Base-by-base conservation (phyloP, 352 stramenopile genomes). In the Pythium phragmiticola region DNA sequence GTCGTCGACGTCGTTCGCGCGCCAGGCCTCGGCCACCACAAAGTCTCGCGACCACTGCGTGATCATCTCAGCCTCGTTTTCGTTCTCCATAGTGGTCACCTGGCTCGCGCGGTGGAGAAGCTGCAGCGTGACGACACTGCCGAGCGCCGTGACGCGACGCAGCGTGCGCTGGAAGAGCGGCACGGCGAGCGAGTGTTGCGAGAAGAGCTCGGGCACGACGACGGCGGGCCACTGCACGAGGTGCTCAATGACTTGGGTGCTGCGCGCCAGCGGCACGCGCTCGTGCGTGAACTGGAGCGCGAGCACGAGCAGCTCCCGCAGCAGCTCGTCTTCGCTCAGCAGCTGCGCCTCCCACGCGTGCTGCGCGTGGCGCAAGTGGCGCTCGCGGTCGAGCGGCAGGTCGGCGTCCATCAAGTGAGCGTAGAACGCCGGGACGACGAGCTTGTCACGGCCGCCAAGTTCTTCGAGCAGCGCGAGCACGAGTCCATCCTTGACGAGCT, bases 281-380 rank as follows among this genome's bases (percentile, higher is more conserved):
- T 87, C 76, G 2, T 69, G 75, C 9, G 74, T 80, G 19, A 60
- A 52, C 34, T 80, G 71, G 5, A 89, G 62, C 7, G 69, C 74
- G 9, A 89, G 52, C 61, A 91, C 43, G 45, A 88, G 55, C 62
- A 89, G 54, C 34, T 91, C 76, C 39, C 82, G 65, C 60, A 89
- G 50, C 21, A 91, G 57, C n/a, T 68, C 66, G 34, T 85, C 78
- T 61, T 91, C 82, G 30, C 84, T 45, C 9, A 89, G 52, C 14
- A 88, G 62, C 60, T 91, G 82, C 43, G 80, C 50, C 52, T 89
- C 80, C 78, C 80, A 89, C 19, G 47, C 33, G 34, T 72, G 69
- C 41, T 82, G 75, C 13, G 80, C 80, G 16, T 9, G 51, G 11
- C 61, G 60, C 33, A 68, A 45, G 8, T 57, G 46, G 3, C 39